These are phyloP conservation scores for Globisporangium solare DNA, from an alignment of 352 stramenopile genomes.

Conservation along the genomic window DNA sequence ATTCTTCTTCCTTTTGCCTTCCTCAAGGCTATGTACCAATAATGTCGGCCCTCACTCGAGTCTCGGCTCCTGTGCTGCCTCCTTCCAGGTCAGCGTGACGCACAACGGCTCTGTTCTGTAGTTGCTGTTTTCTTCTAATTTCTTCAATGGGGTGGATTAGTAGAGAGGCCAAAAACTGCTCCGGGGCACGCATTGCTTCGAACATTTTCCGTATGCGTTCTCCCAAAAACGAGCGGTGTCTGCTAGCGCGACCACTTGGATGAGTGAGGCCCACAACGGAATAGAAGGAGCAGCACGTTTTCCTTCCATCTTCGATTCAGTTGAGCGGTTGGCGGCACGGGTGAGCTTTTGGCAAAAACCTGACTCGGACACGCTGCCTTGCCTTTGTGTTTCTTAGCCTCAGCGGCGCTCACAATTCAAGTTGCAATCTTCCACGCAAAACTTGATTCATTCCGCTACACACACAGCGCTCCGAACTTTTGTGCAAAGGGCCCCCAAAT, in stretches of 20 bases:
- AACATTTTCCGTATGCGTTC: conserved; percentile 6
- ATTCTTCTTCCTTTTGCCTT: not conserved
- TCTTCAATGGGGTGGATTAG: not conserved
- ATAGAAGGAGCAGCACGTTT: not conserved
- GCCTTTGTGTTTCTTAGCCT: conserved; percentile 7
- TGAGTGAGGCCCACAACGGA: not conserved
- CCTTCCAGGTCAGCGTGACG: conserved; percentile 1
- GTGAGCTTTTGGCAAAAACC: not conserved
- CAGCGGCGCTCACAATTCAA: conserved; percentile 7
- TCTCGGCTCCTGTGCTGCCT: no score
- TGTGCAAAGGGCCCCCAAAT: conserved; percentile 9
- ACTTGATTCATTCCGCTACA: conserved; percentile 8
- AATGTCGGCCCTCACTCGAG: not conserved
- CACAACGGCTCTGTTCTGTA: not conserved
- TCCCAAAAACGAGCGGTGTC: conserved; percentile 3
- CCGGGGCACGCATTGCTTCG: conserved; percentile 1
- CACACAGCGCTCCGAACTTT: conserved; percentile 1
- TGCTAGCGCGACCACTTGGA: not conserved
- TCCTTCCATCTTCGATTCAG: conserved; percentile 9
- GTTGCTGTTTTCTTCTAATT: not conserved
- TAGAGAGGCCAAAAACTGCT: no score
- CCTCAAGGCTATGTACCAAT: not conserved
- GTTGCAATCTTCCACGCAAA: conserved; percentile 9
- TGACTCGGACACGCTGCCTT: not conserved
- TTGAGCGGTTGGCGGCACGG: not conserved